Conservation (phyloP, 305 asterid genomes). For the Stenogyne calaminthoides region DNA sequence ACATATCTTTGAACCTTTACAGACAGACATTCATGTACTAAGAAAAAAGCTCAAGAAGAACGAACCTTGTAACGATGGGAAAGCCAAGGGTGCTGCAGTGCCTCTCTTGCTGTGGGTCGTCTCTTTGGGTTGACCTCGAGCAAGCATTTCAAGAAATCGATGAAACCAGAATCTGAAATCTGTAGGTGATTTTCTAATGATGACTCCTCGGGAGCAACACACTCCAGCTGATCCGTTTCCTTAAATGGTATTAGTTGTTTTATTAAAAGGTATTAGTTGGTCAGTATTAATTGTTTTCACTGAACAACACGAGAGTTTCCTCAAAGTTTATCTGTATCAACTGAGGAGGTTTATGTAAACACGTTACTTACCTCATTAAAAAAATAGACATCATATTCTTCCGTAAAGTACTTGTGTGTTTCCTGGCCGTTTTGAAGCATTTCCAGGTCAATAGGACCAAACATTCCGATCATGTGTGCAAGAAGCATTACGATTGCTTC, state of each 20-base stretch:
- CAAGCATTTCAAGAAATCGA: constrained; percentile 67
- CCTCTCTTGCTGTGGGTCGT: constrained; percentile 86
- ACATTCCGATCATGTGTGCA: constrained; percentile 68
- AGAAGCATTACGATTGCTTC: constrained; percentile 73
- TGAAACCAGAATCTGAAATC: constrained; percentile 56
- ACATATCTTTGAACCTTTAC: constrained; percentile 4
- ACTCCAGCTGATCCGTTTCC: constrained; percentile 73
- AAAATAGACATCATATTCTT: constrained; percentile 70
- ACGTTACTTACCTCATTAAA: constrained; percentile 60
- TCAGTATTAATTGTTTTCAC: no score
- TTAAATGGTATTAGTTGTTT: constrained; percentile 12
- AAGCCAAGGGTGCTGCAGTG: constrained; percentile 88
- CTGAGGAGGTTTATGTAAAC: constrained; percentile 25
- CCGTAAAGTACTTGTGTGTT: constrained; percentile 78
- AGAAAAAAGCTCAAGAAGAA: constrained; percentile 32
- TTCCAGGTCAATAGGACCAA: constrained; percentile 74
- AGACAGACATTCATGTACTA: background rate
- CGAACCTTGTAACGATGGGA: constrained; percentile 41
- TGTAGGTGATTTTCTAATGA: constrained; percentile 75
- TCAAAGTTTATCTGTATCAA: background rate
- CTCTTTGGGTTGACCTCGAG: constrained; percentile 77
- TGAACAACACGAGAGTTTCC: background rate
- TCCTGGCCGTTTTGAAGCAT: constrained; percentile 82
- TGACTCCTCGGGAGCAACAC: constrained; percentile 62
- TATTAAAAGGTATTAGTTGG: no score